Base-by-base conservation (phyloP, 345 rosid genomes). In the Aegle marmelos region DNA sequence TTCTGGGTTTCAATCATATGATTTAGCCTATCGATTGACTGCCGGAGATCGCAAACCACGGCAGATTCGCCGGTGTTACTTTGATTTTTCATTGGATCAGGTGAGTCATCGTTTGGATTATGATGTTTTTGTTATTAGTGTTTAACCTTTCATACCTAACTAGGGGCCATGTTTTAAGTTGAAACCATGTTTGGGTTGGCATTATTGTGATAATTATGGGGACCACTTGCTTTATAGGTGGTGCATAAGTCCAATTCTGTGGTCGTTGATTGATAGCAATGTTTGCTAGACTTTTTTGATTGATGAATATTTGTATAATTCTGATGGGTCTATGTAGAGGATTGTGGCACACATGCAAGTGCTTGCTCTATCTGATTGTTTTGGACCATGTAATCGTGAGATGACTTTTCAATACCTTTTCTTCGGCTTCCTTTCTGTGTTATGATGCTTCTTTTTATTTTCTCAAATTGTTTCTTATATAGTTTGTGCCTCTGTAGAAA, bases 81-180 rank as follows among this genome's bases (percentile, higher is more conserved):
- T 93, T 58, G 94, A 93, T 85, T 93, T 93, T 80, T 84, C 80
- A 54, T 37, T 90, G 72, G 97, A 95, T 86, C 98, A 95, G 94
- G 98, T 90, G 80, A 75, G 80, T 60, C 76, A n/a, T 45, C 60
- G 6, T 54, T 31, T 39, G 22, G 33, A 69, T 68, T 73, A 3
- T 2, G 19, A 60, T 16, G 57, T 61, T 60, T 48, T 33, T 16
- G 65, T 68, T 28, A 3, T 41, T 73, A n/a, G 5, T 37, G 48
- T 7, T 7, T 68, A 57, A 77, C 56, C 56, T 61, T 70, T 60
- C 60, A 45, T 69, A 76, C 80, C 87, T 73, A 78, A 81, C 75
- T 27, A 16, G 22, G 36, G 36, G n/a, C 60, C 53, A 7, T 2
- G 39, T 80, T 62, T 45, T 53, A 48, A 25, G 59, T 68, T 1